Evolutionary conservation across 805 yeast genomes (phyloP).

Genomic region (Barnettozyma sp.): DNA sequence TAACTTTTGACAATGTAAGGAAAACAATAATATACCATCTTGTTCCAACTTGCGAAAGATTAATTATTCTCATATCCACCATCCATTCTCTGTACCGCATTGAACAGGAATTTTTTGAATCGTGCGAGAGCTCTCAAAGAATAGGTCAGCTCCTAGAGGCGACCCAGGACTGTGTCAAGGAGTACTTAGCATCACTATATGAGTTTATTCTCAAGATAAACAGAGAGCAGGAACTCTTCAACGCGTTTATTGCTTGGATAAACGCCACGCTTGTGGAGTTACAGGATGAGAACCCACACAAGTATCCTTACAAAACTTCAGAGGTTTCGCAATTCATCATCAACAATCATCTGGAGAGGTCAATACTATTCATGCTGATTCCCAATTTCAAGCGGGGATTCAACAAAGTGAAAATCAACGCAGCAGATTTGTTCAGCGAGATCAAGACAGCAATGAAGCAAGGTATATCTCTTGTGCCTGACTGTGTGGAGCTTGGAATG

Average conservation of each 20-base stretch:
- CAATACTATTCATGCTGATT: slow-evolving; percentile 16
- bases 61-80: slow-evolving; percentile 39
- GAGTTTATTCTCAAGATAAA: slow-evolving; percentile 35
- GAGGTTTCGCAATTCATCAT: slow-evolving; percentile 24
- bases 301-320: slow-evolving; percentile 15
- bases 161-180: slow-evolving; percentile 13
- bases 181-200: slow-evolving; percentile 28
- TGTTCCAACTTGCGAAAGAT: slow-evolving; percentile 50
- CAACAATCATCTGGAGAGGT: slow-evolving; percentile 20
- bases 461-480: not conserved
- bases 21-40: slow-evolving; percentile 42
- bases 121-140: too few relatives aligned
- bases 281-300: slow-evolving; percentile 23
- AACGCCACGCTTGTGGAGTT: slow-evolving; percentile 25
- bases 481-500: slow-evolving; percentile 13
- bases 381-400: slow-evolving; percentile 20
- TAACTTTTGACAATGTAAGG: slow-evolving; percentile 43
- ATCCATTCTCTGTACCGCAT: slow-evolving; percentile 32
- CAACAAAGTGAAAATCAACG: slow-evolving; percentile 20
- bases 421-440: slow-evolving; percentile 18
- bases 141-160: slow-evolving; percentile 10
- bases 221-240: slow-evolving; percentile 39
- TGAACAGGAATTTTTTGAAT: too few relatives aligned
- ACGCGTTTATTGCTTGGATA: slow-evolving; percentile 38
- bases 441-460: slow-evolving; percentile 12